Conservation (phyloP, 2,329 filamentous ascomycete species). For the Hypocrella siamensis region DNA sequence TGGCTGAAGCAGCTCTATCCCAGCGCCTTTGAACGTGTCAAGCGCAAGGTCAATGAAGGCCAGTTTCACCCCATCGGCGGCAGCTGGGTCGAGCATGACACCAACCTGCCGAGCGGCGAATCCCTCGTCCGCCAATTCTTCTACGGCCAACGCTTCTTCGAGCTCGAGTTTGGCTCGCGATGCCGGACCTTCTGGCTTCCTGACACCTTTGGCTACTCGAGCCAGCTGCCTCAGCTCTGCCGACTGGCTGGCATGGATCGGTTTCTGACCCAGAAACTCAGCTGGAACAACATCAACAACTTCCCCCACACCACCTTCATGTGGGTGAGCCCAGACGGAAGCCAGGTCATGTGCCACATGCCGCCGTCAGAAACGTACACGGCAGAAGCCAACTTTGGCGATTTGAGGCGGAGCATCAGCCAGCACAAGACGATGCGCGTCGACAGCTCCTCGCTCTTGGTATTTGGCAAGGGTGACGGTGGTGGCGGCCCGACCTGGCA, state of each 20-base stretch:
- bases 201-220: constrained; percentile 95
- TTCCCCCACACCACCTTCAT: constrained; percentile 99
- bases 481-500: constrained; percentile 90
- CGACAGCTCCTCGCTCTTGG: constrained; percentile 75
- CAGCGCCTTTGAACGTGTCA: constrained; percentile 76
- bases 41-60: constrained; percentile 76
- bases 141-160: constrained; percentile 89
- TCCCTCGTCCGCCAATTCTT: constrained; percentile 88
- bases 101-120: constrained; percentile 91
- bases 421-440: constrained; percentile 95
- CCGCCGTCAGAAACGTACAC: constrained; percentile 91
- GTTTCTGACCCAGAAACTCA: constrained; percentile 96
- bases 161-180: constrained; percentile 78
- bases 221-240: constrained; percentile 85
- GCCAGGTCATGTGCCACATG: constrained; percentile 97
- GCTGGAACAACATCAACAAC: constrained; percentile 99
- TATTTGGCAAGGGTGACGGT: constrained; percentile 94
- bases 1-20: constrained; percentile 90
- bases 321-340: constrained; percentile 91
- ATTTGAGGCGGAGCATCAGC: constrained; percentile 74
- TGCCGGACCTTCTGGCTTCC: constrained; percentile 93
- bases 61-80: constrained; percentile 91
- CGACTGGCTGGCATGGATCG: constrained; percentile 88
- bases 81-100: constrained; percentile 98
- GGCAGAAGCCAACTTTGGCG: constrained; percentile 84